A percentile compares a stretch with the other conserved stretches of the same genome.
Conservation (phyloP, 305 asterid species). For the Fraxinus paxiana region DNA sequence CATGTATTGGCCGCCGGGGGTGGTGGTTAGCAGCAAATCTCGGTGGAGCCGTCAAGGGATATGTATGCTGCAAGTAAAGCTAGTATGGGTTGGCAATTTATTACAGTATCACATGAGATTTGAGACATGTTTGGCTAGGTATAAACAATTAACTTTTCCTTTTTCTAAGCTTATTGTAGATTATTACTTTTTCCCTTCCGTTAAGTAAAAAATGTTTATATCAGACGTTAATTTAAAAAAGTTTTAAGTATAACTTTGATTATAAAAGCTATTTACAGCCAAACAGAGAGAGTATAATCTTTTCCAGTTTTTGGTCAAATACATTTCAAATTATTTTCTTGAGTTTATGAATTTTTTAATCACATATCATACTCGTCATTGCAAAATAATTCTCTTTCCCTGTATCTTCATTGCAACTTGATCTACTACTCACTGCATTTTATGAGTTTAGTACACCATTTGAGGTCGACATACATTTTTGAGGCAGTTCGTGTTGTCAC, state of each 20-base stretch:
- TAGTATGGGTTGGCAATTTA: not conserved
- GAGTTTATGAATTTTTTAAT: not conserved
- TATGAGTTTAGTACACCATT: not conserved
- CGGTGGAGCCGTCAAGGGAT: not conserved
- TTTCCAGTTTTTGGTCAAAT: not conserved
- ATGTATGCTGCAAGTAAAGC: not conserved
- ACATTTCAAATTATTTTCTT: not conserved
- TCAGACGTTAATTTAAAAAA: not conserved
- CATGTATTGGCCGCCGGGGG: not conserved
- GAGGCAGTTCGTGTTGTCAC: not conserved
- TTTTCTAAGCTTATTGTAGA: not conserved
- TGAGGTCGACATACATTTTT: not conserved
- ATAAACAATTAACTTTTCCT: not conserved
- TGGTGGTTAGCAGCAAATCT: not conserved
- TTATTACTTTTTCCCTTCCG: not conserved
- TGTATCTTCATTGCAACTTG: not conserved
- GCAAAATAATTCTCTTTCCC: not conserved
- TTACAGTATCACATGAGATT: not conserved
- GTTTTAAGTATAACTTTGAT: too few species aligned
- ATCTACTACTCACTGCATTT: not conserved
- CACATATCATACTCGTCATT: not conserved
- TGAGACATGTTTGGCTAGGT: not conserved
- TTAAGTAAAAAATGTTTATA: not conserved
- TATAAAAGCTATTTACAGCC: not conserved
- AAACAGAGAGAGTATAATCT: not conserved